Conservation (phyloP, 768 basidiomycete genomes). For the Amanita pseudoporphyria region DNA sequence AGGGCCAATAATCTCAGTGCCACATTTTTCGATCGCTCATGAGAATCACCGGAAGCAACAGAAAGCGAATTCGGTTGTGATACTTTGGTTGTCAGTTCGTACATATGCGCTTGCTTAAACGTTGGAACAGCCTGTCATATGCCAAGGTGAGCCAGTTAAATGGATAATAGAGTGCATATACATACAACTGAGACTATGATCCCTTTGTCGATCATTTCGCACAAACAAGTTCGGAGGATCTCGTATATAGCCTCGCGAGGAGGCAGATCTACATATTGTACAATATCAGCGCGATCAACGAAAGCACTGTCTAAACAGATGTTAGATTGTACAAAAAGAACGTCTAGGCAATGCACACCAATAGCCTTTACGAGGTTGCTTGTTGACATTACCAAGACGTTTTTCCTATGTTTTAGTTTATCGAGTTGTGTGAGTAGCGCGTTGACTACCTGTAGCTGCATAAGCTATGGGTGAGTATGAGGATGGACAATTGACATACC, state of each 20-base stretch:
- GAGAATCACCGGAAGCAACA: constrained; percentile 20
- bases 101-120: constrained; percentile 50
- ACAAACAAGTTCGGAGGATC: constrained; percentile 75
- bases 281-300: constrained; percentile 93
- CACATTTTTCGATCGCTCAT: constrained; percentile 41
- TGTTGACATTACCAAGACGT: constrained; percentile 93
- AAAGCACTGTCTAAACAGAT: constrained; percentile 72
- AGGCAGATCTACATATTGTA: constrained; percentile 90
- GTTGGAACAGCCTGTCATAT: constrained; percentile 46
- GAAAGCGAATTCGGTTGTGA: constrained; percentile 8
- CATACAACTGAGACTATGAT: constrained; percentile 60
- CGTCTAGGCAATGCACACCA: constrained; percentile 33
- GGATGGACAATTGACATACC: constrained; percentile 32
- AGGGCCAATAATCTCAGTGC: constrained; percentile 54
- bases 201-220: constrained; percentile 67
- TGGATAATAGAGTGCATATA: constrained; percentile 7
- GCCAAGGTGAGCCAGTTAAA: constrained; percentile 2
- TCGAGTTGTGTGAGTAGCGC: constrained; percentile 95
- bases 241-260: constrained; percentile 89
- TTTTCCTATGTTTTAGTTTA: constrained; percentile 87
- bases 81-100: constrained; percentile 33
- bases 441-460: constrained; percentile 76
- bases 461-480: not conserved
- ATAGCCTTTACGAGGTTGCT: constrained; percentile 94
- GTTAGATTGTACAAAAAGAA: not conserved